phyloP scores from a whole-genome alignment of 2,329 filamentous ascomycete genomes.

The Xylariomycetidae sp. region DNA sequence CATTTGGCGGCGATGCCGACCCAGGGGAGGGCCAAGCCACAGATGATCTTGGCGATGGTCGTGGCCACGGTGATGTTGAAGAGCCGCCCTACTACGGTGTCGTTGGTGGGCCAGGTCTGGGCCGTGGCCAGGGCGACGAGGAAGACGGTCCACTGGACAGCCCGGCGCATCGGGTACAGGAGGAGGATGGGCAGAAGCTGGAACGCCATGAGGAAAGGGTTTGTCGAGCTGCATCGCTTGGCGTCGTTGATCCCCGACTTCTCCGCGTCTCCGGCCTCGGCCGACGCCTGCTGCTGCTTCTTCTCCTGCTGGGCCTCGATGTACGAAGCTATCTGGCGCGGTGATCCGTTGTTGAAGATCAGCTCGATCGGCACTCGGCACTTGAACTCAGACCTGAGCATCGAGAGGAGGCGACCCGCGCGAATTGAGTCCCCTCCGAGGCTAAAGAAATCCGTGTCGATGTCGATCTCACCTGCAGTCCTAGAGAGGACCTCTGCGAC shows the following conservation, averaged over 20 bases:
- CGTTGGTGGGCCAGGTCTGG: slow-evolving; percentile 34
- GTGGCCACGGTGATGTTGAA: slow-evolving; percentile 42
- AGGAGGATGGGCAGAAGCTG: slow-evolving; percentile 47
- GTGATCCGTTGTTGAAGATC: slow-evolving; percentile 41
- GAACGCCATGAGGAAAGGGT: slow-evolving; percentile 41
- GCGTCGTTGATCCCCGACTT: slow-evolving; percentile 28
- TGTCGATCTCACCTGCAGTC: slow-evolving; percentile 33
- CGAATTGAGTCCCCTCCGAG: slow-evolving; percentile 49
- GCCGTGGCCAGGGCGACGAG: slow-evolving; percentile 40
- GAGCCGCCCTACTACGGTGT: slow-evolving; percentile 38
- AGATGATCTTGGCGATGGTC: slow-evolving; percentile 25
- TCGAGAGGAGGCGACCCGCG: slow-evolving; percentile 47
- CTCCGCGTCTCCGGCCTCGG: slow-evolving; percentile 9
- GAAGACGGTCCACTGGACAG: slow-evolving; percentile 49
- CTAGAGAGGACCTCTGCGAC: slow-evolving; percentile 44
- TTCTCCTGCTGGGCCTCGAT: background rate
- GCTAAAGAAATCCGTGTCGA: slow-evolving; percentile 40
- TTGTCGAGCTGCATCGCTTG: slow-evolving; percentile 44
- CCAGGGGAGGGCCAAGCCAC: slow-evolving; percentile 31
- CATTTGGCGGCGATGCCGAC: slow-evolving; percentile 49
- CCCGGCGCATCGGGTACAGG: slow-evolving; percentile 46
- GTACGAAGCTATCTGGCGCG: background rate
- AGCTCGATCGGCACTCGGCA: slow-evolving; percentile 45
- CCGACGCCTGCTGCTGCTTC: background rate
- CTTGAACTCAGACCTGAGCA: slow-evolving; percentile 44